These are phyloP conservation scores for Limnanthes douglasii DNA, from an alignment of 345 rosid genomes.

Conservation along the genomic window DNA sequence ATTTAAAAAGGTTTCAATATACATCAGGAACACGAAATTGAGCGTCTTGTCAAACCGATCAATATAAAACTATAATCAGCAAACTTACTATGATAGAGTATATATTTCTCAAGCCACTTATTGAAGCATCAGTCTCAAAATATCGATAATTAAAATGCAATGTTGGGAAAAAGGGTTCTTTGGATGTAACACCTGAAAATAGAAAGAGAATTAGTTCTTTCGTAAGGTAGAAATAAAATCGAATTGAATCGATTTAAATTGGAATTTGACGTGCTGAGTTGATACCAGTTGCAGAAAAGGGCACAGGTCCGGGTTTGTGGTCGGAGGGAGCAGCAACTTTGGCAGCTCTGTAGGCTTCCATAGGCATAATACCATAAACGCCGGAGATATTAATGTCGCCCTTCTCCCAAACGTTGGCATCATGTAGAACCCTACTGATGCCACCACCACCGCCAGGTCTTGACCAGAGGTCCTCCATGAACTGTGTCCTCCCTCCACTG, in stretches of 20 bases:
- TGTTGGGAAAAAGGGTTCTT: slow-evolving; percentile 92
- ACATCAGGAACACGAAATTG: not conserved
- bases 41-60: not conserved
- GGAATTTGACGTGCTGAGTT: slow-evolving; percentile 71
- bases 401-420: slow-evolving; percentile 87
- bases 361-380: slow-evolving; percentile 94
- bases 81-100: no score
- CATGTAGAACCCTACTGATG: slow-evolving; percentile 87
- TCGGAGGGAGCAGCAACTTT: slow-evolving; percentile 49
- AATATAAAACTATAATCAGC: no score
- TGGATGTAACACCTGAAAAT: slow-evolving; percentile 61
- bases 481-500: slow-evolving; percentile 40
- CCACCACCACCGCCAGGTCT: slow-evolving; percentile 99
- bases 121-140: slow-evolving; percentile 74
- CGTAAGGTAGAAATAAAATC: not conserved
- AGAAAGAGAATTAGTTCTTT: not conserved
- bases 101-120: no score
- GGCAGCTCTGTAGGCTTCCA: slow-evolving; percentile 99
- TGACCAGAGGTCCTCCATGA: slow-evolving; percentile 96
- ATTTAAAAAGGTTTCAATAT: no score
- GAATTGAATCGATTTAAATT: no score
- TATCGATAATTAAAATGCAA: slow-evolving; percentile 73
- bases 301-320: slow-evolving; percentile 69
- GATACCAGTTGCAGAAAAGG: slow-evolving; percentile 91
- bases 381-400: slow-evolving; percentile 96